Conservation (phyloP, 2,329 filamentous ascomycete species). For the Alternaria dauci region DNA sequence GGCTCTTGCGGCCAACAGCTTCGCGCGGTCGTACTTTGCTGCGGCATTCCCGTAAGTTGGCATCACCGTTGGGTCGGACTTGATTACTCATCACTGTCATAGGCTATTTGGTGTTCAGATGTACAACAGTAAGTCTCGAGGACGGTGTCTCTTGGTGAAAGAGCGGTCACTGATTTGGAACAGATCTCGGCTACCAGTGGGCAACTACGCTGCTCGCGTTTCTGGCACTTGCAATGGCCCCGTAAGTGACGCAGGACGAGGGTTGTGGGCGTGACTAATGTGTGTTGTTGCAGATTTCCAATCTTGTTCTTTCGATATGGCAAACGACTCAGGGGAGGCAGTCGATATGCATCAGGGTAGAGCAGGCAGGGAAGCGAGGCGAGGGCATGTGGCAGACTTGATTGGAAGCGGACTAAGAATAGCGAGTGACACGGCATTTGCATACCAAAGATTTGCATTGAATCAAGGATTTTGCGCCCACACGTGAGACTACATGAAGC, state of each 20-base stretch:
- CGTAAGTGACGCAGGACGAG: slow-evolving; percentile 46
- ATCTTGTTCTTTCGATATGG: slow-evolving; percentile 61
- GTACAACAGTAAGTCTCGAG: slow-evolving; percentile 58
- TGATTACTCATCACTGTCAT: slow-evolving; percentile 14
- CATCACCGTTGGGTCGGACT: slow-evolving; percentile 4
- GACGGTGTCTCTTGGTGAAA: slow-evolving; percentile 41
- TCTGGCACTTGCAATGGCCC: slow-evolving; percentile 59
- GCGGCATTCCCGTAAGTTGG: slow-evolving; percentile 54
- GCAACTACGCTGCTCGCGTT: slow-evolving; percentile 58
- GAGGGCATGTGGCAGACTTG: slow-evolving; percentile 22
- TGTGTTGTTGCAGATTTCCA: slow-evolving; percentile 48
- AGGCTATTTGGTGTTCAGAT: slow-evolving; percentile 58
- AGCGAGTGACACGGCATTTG: slow-evolving; percentile 47
- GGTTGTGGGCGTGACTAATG: slow-evolving; percentile 46
- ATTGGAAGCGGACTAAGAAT: slow-evolving; percentile 39
- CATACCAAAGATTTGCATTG: slow-evolving; percentile 47
- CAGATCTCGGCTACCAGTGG: slow-evolving; percentile 60
- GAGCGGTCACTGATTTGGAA: slow-evolving; percentile 56
- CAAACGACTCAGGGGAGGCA: slow-evolving; percentile 57
- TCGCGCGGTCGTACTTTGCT: slow-evolving; percentile 59
- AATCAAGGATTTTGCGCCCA: slow-evolving; percentile 38
- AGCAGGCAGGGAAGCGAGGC: slow-evolving; percentile 20
- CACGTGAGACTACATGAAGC: slow-evolving; percentile 50
- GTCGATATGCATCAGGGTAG: slow-evolving; percentile 56
- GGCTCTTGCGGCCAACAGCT: slow-evolving; percentile 60